These are phyloP conservation scores for Dillenia turbinata DNA, from an alignment of 164 flowering plant species.

Conservation along the genomic window DNA sequence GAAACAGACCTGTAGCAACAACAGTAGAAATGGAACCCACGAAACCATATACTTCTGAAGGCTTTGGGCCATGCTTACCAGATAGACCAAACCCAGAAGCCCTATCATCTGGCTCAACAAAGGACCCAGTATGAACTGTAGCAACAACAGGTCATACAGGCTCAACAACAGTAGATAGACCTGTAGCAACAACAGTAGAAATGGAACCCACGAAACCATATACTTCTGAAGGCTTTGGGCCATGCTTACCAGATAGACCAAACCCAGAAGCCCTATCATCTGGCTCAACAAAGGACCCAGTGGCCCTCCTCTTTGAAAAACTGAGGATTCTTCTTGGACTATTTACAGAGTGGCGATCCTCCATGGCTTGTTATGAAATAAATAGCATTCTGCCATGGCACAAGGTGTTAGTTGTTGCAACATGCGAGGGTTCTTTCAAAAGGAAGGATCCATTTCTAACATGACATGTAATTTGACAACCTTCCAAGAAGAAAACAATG, in stretches of 20 bases:
- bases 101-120: conserved; percentile 41
- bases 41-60: conserved; percentile 90
- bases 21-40: conserved; percentile 83
- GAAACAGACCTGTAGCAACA: conserved; percentile 59
- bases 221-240: conserved; percentile 80
- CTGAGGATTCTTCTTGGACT: conserved; percentile 78
- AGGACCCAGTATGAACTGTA: no score
- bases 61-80: conserved; percentile 69
- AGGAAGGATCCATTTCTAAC: no score
- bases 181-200: conserved; percentile 72
- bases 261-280: conserved; percentile 46
- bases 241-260: conserved; percentile 57
- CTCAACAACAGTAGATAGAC: no score
- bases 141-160: no score
- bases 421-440: no score
- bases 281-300: conserved; percentile 35
- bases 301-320: conserved; percentile 55
- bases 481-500: no score
- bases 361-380: conserved; percentile 32
- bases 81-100: conserved; percentile 47
- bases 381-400: no score
- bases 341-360: conserved; percentile 51
- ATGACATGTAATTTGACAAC: no score
- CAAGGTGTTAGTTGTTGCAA: no score
- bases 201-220: conserved; percentile 94